A percentile compares a stretch with the other conserved stretches of the same genome.
Conservation (phyloP, 345 rosid genomes). For the Gynandropsis gynandra region DNA sequence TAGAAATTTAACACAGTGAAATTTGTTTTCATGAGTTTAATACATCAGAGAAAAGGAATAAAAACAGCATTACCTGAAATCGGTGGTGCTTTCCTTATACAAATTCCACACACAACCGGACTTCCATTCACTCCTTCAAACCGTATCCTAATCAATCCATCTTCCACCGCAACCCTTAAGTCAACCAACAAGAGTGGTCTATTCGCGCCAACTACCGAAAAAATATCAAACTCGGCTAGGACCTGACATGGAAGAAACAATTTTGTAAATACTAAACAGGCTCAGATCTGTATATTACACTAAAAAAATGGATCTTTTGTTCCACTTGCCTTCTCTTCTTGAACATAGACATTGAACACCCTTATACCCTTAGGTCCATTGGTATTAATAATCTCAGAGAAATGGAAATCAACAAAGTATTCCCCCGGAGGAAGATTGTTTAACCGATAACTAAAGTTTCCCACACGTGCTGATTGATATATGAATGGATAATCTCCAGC, state of each 20-base stretch:
- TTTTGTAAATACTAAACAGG: slow-evolving; percentile 5
- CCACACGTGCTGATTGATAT: slow-evolving; percentile 70
- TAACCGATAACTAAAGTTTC: slow-evolving; percentile 59
- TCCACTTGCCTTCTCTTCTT: slow-evolving; percentile 75
- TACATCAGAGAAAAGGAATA: slow-evolving; percentile 5
- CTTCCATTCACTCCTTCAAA: slow-evolving; percentile 76
- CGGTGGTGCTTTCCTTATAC: slow-evolving; percentile 65
- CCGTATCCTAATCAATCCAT: slow-evolving; percentile 47
- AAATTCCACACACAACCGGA: slow-evolving; percentile 72
- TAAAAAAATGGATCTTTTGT: not conserved
- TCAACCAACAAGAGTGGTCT: slow-evolving; percentile 72
- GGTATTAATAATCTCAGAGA: slow-evolving; percentile 75
- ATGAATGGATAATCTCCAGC: slow-evolving; percentile 70
- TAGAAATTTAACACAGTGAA: not conserved
- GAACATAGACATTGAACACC: slow-evolving; percentile 75
- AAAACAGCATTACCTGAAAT: slow-evolving; percentile 38
- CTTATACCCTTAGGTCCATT: slow-evolving; percentile 89
- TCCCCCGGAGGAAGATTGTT: slow-evolving; percentile 46
- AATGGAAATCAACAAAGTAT: slow-evolving; percentile 78
- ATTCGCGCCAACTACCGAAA: slow-evolving; percentile 73
- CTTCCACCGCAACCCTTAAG: slow-evolving; percentile 53
- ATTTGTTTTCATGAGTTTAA: not conserved
- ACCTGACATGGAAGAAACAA: slow-evolving; percentile 41
- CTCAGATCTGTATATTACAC: not conserved
- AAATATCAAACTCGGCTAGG: slow-evolving; percentile 75